phyloP scores from a whole-genome alignment of 2,329 filamentous ascomycete genomes.

The Neofusicoccum kwambonambiense region DNA sequence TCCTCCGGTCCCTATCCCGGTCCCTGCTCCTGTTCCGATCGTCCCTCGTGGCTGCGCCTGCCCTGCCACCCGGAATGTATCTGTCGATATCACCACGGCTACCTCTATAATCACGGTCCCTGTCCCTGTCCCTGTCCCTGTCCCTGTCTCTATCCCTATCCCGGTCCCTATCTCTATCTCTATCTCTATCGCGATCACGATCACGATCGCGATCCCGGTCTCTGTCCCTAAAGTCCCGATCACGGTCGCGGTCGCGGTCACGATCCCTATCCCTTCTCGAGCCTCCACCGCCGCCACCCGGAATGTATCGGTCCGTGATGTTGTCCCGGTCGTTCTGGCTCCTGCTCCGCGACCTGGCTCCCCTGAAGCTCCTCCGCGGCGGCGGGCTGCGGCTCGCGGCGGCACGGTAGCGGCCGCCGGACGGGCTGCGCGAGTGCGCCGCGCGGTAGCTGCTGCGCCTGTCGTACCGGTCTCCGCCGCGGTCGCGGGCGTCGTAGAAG shows the following conservation, averaged over 20 bases:
- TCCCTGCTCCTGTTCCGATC: conserved; percentile 21
- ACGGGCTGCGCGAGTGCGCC: conserved; percentile 1
- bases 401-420: not conserved
- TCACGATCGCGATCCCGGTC: conserved; percentile 28
- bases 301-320: conserved; percentile 37
- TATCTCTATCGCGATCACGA: conserved; percentile 21
- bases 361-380: conserved; percentile 21
- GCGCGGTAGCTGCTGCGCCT: conserved; percentile 3
- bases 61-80: conserved; percentile 35
- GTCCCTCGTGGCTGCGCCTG: not conserved
- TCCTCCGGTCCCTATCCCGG: conserved; percentile 21
- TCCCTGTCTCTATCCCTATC: conserved; percentile 34
- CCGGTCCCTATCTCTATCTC: conserved; percentile 22
- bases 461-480: conserved; percentile 16
- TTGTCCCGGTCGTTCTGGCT: conserved; percentile 30
- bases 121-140: conserved; percentile 27
- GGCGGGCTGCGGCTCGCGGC: conserved; percentile 26
- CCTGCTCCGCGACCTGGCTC: conserved; percentile 22
- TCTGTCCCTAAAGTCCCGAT: conserved; percentile 31
- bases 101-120: conserved; percentile 38
- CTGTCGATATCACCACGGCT: conserved; percentile 39
- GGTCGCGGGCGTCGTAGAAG: conserved; percentile 21
- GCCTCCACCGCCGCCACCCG: conserved; percentile 26
- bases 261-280: conserved; percentile 26
- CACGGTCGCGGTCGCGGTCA: conserved; percentile 29